A percentile compares a stretch with the other conserved stretches of the same genome.
These are phyloP conservation scores for Aspergillus fijiensis DNA, from an alignment of 2,329 filamentous ascomycete species.

Conservation along the genomic window DNA sequence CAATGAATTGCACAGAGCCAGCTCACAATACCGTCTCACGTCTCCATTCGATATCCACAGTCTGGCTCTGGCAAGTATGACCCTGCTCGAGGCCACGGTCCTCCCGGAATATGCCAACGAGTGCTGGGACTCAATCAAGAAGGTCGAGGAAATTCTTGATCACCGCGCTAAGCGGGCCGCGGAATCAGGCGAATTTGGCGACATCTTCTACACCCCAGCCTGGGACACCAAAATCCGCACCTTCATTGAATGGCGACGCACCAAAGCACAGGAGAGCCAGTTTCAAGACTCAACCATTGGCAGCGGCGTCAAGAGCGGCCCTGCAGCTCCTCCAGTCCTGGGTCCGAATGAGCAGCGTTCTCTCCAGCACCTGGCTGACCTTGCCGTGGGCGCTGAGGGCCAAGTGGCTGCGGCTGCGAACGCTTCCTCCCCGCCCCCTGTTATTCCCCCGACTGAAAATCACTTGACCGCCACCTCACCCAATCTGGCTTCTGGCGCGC, in stretches of 20 bases:
- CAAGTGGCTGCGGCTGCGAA: constrained; percentile 33
- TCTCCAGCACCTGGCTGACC: constrained; percentile 45
- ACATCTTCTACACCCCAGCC: constrained; percentile 39
- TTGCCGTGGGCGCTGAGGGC: constrained; percentile 45
- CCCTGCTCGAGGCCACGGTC: constrained; percentile 44
- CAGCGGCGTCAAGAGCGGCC: constrained; percentile 14
- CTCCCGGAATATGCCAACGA: constrained; percentile 39
- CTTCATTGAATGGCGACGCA: constrained; percentile 41
- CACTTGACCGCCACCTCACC: constrained; percentile 26
- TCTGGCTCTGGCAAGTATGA: constrained; percentile 42
- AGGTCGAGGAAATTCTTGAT: constrained; percentile 52
- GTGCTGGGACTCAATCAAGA: constrained; percentile 47
- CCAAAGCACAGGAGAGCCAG: constrained; percentile 35
- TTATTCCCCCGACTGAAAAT: constrained; percentile 25
- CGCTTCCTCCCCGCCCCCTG: constrained; percentile 29
- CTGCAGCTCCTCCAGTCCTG: constrained; percentile 34
- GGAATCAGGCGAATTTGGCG: constrained; percentile 35
- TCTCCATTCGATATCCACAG: constrained; percentile 46
- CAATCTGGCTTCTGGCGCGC: constrained; percentile 25
- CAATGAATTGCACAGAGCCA: constrained; percentile 41
- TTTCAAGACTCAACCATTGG: constrained; percentile 26
- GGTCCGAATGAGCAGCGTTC: constrained; percentile 46
- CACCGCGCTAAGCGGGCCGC: constrained; percentile 39
- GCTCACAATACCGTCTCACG: constrained; percentile 28
- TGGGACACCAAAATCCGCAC: constrained; percentile 44